These are phyloP conservation scores for Beauveria sp. DNA, from an alignment of 2,329 filamentous ascomycete species.

Conservation along the genomic window DNA sequence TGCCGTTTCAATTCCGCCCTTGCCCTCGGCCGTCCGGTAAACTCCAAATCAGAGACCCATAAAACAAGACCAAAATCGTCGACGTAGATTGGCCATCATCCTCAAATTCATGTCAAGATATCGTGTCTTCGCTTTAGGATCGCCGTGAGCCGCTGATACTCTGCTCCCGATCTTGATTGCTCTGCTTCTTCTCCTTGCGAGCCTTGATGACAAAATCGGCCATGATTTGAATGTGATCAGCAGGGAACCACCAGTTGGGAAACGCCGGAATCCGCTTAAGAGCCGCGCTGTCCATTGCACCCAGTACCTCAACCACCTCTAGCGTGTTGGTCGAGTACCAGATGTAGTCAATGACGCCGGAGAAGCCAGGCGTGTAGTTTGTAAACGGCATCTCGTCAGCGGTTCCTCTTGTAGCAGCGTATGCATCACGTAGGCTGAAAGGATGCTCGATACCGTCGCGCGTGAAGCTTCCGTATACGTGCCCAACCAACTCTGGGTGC, in stretches of 20 bases:
- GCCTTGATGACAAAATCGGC: conserved; percentile 85
- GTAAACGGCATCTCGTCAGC: conserved; percentile 84
- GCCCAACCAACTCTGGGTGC: conserved; percentile 71
- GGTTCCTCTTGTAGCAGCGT: conserved; percentile 73
- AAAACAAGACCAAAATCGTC: conserved; percentile 3
- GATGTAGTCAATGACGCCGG: conserved; percentile 90
- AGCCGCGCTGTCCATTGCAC: conserved; percentile 78
- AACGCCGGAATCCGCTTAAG: conserved; percentile 83
- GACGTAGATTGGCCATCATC: conserved; percentile 5
- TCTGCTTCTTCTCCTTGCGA: conserved; percentile 70
- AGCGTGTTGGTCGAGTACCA: conserved; percentile 93
- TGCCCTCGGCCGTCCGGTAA: conserved; percentile 4
- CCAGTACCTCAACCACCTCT: conserved; percentile 75
- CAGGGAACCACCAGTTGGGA: conserved; percentile 90
- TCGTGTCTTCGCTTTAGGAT: neutral
- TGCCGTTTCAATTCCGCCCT: neutral
- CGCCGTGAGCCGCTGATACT: conserved; percentile 4
- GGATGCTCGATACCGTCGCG: conserved; percentile 88
- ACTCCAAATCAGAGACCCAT: conserved; percentile 5
- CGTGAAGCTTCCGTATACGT: conserved; percentile 90
- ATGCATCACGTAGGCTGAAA: conserved; percentile 88
- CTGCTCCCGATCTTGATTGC: conserved; percentile 50
- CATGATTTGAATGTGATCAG: conserved; percentile 84
- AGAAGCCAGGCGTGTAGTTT: conserved; percentile 93
- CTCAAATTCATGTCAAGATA: neutral